phyloP scores from a whole-genome alignment of 257 asterid species.

The Gentiana straminea region DNA sequence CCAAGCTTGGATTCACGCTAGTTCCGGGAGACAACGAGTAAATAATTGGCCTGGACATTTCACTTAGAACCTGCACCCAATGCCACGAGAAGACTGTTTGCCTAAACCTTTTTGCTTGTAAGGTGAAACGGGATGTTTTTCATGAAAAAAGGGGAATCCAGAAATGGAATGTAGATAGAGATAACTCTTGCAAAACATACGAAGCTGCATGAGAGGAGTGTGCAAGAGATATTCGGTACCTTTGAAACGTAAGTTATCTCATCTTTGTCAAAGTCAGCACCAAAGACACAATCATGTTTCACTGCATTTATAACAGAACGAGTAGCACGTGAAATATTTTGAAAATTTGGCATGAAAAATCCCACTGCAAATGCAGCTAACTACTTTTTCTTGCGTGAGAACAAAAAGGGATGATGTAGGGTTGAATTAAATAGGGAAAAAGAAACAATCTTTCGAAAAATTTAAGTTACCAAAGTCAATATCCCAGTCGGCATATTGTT shows the following conservation, averaged over 20 bases:
- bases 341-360: not conserved
- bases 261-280: slow-evolving; percentile 56
- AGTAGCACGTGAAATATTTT: not conserved
- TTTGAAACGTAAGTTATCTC: slow-evolving; percentile 77
- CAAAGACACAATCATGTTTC: slow-evolving; percentile 90
- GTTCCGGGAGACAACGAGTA: slow-evolving; percentile 92
- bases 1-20: slow-evolving; percentile 70
- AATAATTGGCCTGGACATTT: slow-evolving; percentile 39
- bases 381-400: not conserved
- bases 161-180: not conserved
- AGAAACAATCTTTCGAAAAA: not conserved
- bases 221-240: slow-evolving; percentile 28
- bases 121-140: no score
- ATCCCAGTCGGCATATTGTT: slow-evolving; percentile 91
- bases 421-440: not conserved
- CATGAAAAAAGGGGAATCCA: no score
- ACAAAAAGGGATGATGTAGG: no score
- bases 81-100: no score
- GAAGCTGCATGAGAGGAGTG: slow-evolving; percentile 1
- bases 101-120: no score
- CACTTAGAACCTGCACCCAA: slow-evolving; percentile 46
- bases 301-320: slow-evolving; percentile 34
- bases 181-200: not conserved
- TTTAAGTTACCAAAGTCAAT: slow-evolving; percentile 71
- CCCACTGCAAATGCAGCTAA: not conserved